These are phyloP conservation scores for Dunaliella sp. DNA, from an alignment of 139 green algal species.

Conservation along the genomic window DNA sequence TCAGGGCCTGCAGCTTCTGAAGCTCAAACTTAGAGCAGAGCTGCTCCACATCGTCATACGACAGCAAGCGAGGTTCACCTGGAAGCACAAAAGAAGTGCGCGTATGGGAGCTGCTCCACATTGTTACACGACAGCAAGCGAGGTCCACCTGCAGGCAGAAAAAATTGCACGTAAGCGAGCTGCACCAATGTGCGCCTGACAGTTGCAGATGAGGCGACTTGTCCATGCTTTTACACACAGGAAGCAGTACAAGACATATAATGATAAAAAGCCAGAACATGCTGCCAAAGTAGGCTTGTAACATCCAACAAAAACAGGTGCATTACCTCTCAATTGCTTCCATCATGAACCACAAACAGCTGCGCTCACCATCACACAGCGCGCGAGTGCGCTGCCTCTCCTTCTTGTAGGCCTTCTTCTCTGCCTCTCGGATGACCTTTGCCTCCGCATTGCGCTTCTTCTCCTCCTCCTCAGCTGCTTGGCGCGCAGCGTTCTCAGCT, in stretches of 20 bases:
- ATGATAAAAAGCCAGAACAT: too few species aligned
- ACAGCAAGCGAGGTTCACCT: conserved; percentile 32
- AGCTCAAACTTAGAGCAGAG: conserved; percentile 55
- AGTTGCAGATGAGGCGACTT: too few species aligned
- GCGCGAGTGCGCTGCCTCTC: conserved; percentile 70
- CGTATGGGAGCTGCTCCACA: conserved; percentile 69
- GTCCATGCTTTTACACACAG: too few species aligned
- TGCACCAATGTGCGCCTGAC: too few species aligned
- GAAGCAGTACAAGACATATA: too few species aligned
- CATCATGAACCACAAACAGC: not conserved
- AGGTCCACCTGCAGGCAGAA: too few species aligned
- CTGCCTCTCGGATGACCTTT: conserved; percentile 70
- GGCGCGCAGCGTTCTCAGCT: conserved; percentile 31
- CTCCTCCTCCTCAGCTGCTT: conserved; percentile 34
- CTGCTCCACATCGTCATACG: conserved; percentile 57
- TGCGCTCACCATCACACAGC: conserved; percentile 22
- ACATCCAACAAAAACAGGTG: too few species aligned
- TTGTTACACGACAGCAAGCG: conserved; percentile 42
- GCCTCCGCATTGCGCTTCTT: conserved; percentile 38
- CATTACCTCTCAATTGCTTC: not conserved
- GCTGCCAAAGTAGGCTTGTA: too few species aligned
- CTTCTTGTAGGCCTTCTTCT: conserved; percentile 85
- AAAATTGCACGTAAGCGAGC: too few species aligned
- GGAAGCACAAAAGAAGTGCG: too few species aligned
- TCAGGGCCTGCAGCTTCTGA: conserved; percentile 20